phyloP scores from a whole-genome alignment of 768 basidiomycete genomes.

The Inosperma sp. region DNA sequence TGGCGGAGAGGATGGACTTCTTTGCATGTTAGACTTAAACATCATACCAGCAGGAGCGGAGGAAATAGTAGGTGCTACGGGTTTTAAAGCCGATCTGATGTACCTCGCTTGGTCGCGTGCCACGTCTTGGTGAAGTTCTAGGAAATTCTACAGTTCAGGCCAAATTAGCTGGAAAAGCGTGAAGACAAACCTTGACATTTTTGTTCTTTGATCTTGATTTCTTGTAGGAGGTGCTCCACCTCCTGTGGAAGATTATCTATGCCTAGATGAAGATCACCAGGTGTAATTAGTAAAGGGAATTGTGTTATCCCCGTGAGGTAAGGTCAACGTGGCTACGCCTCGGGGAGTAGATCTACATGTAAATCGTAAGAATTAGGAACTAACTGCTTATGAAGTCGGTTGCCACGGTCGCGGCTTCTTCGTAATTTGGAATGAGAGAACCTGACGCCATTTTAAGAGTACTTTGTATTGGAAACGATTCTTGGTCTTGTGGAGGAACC shows the following conservation, averaged over 20 bases:
- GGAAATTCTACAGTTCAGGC: neutral
- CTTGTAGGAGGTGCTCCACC: conserved; percentile 42
- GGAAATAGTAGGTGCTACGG: too few species aligned
- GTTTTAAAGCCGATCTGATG: conserved; percentile 33
- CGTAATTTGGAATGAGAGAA: conserved; percentile 30
- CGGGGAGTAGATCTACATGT: too few species aligned
- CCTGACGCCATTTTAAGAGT: conserved; percentile 20
- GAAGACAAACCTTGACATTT: conserved; percentile 31
- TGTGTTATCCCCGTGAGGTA: too few species aligned
- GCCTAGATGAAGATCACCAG: too few species aligned
- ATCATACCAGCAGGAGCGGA: conserved; percentile 10
- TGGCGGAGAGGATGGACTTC: conserved; percentile 18
- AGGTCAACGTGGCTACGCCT: too few species aligned
- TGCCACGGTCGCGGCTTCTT: conserved; percentile 42
- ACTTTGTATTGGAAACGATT: conserved; percentile 12
- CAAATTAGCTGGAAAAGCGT: neutral
- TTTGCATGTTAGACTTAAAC: conserved; percentile 9
- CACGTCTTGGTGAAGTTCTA: conserved; percentile 40
- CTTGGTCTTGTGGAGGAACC: too few species aligned
- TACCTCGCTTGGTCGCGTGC: conserved; percentile 36
- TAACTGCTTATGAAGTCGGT: conserved; percentile 44
- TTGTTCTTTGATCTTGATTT: conserved; percentile 41
- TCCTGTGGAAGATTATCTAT: conserved; percentile 46
- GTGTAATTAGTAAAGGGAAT: conserved; percentile 12
- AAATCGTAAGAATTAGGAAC: conserved; percentile 13